Evolutionary conservation across 129 eudicot genomes (phyloP).

Genomic region (Daucus carota): DNA sequence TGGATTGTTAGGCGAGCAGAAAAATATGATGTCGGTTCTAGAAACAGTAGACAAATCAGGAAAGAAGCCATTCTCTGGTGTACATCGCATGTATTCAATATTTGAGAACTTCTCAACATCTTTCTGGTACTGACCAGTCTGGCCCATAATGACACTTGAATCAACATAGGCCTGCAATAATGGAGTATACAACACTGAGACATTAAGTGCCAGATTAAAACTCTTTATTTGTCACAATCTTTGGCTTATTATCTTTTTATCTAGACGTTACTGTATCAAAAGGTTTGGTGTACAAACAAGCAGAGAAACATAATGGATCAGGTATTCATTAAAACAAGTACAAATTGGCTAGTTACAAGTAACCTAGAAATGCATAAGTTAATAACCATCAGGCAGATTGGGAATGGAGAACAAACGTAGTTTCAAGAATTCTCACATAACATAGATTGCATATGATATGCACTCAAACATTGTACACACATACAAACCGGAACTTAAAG

Average conservation of each 20-base stretch:
- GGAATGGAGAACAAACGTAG: neutral
- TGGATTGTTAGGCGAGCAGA: slow-evolving; percentile 97
- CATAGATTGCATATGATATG: neutral
- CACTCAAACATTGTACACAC: neutral
- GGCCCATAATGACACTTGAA: slow-evolving; percentile 94
- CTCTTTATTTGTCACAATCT: neutral
- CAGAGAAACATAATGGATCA: neutral
- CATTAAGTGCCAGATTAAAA: neutral
- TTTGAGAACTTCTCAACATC: slow-evolving; percentile 59
- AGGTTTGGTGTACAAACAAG: neutral
- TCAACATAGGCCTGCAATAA: slow-evolving; percentile 84
- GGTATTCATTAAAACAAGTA: neutral
- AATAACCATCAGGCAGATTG: neutral
- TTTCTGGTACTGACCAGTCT: slow-evolving; percentile 65
- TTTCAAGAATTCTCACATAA: neutral
- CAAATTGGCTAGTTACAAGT: neutral
- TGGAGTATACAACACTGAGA: neutral
- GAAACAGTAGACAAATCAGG: slow-evolving; percentile 74
- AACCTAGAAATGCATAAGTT: neutral
- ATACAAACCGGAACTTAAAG: neutral
- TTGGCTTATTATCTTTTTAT: neutral
- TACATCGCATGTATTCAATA: slow-evolving; percentile 85
- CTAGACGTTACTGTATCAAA: neutral
- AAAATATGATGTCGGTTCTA: slow-evolving; percentile 85
- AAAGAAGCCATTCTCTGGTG: slow-evolving; percentile 87